Conservation (phyloP, 495 filamentous ascomycete genomes). For the Penicillium bovifimosum region DNA sequence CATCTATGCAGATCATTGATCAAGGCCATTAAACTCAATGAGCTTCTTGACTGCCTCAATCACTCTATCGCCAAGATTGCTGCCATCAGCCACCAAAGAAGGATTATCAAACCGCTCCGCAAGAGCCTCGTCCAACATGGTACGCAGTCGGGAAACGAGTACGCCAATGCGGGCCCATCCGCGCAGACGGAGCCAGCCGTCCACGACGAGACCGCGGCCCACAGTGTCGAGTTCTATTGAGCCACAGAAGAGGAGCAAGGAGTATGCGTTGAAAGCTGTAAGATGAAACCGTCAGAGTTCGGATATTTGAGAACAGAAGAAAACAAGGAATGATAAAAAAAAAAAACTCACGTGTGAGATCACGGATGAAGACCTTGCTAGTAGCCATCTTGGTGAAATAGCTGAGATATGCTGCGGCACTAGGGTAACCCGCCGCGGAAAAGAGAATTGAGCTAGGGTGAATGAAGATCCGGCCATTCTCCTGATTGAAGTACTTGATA, state of each 20-base stretch:
- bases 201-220: slow-evolving; percentile 82
- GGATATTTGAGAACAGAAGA: background rate
- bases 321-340: slow-evolving; percentile 12
- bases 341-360: slow-evolving; percentile 69
- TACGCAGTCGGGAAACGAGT: slow-evolving; percentile 72
- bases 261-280: slow-evolving; percentile 83
- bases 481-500: slow-evolving; percentile 87
- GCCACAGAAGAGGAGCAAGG: slow-evolving; percentile 85
- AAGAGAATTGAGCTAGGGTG: slow-evolving; percentile 86
- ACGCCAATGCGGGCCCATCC: slow-evolving; percentile 96
- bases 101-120: slow-evolving; percentile 75
- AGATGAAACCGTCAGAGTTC: background rate
- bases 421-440: slow-evolving; percentile 66
- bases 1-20: slow-evolving; percentile 44
- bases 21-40: slow-evolving; percentile 83
- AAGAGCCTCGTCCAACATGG: slow-evolving; percentile 80
- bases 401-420: slow-evolving; percentile 63
- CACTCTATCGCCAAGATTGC: slow-evolving; percentile 52
- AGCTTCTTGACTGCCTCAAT: slow-evolving; percentile 70
- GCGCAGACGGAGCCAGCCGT: slow-evolving; percentile 84
- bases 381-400: slow-evolving; percentile 91
- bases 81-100: slow-evolving; percentile 26
- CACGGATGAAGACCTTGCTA: slow-evolving; percentile 80
- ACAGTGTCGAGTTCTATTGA: slow-evolving; percentile 78
- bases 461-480: slow-evolving; percentile 84